Percentiles rank a stretch among this genome's conserved stretches.
phyloP scores from a whole-genome alignment of 1,139 yeast species.

The Pneumocystis wakefieldiae region DNA sequence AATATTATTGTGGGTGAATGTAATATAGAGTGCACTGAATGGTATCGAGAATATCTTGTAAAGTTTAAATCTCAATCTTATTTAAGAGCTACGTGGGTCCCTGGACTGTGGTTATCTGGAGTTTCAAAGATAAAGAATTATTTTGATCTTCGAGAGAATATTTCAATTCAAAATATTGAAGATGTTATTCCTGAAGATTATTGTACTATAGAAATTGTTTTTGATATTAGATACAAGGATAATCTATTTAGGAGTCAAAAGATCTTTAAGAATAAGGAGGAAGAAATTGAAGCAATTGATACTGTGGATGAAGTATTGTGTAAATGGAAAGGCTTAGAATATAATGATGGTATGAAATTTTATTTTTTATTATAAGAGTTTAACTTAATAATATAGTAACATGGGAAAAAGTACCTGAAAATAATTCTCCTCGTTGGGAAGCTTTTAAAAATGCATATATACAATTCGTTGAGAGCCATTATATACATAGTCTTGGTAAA shows the following conservation, averaged over 20 bases:
- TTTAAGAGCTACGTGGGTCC: conserved; percentile 13
- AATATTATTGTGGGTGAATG: conserved; percentile 7
- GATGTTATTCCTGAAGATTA: conserved; percentile 13
- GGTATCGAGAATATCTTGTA: conserved; percentile 13
- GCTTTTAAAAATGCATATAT: conserved; percentile 13
- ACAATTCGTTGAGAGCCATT: conserved; percentile 13
- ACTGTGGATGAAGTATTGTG: conserved; percentile 10
- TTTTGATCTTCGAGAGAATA: conserved; percentile 12
- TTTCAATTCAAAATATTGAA: conserved; percentile 3
- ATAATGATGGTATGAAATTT: conserved; percentile 11
- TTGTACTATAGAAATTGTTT: conserved; percentile 11
- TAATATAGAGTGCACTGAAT: not conserved
- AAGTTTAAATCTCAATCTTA: conserved; percentile 14
- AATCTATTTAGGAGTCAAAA: conserved; percentile 6
- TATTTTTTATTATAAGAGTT: not conserved
- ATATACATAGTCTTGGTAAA: conserved; percentile 8
- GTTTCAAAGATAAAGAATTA: conserved; percentile 7
- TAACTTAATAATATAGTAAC: conserved; percentile 1
- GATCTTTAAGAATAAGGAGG: conserved; percentile 11
- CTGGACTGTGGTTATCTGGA: conserved; percentile 15
- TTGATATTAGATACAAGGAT: conserved; percentile 11
- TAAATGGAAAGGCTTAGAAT: conserved; percentile 15
- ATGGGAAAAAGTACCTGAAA: conserved; percentile 14
- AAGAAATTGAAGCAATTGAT: conserved; percentile 11
- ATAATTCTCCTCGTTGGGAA: conserved; percentile 7